phyloP scores from a whole-genome alignment of 768 basidiomycete genomes.

The Boletus subcaerulescens region DNA sequence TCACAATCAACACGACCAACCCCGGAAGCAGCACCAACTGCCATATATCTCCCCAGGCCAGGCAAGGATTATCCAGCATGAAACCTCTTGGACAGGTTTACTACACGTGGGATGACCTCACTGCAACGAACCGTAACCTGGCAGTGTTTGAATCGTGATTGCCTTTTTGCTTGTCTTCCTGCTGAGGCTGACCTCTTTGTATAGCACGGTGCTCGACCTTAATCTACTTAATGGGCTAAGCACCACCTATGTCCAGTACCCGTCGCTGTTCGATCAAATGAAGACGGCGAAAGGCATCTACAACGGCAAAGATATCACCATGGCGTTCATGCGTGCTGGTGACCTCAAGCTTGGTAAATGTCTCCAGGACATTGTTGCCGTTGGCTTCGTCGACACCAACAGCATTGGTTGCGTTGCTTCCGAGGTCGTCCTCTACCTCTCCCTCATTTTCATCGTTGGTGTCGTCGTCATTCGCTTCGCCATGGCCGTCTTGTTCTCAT shows the following conservation, averaged over 20 bases:
- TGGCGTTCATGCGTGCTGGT: constrained; percentile 71
- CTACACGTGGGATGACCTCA: constrained; percentile 88
- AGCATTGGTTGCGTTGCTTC: constrained; percentile 97
- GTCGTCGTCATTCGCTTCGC: constrained; percentile 92
- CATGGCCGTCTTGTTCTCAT: constrained; percentile 96
- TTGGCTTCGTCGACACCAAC: constrained; percentile 93
- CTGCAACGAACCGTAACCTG: constrained; percentile 65
- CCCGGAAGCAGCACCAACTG: constrained; percentile 69
- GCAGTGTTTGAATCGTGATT: constrained; percentile 91
- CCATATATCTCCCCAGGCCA: constrained; percentile 58
- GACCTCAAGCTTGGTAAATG: constrained; percentile 72
- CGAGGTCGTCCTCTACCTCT: constrained; percentile 89
- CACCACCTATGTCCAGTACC: constrained; percentile 76
- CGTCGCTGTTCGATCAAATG: constrained; percentile 77
- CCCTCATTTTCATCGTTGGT: constrained; percentile 95
- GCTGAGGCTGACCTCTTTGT: constrained; percentile 5
- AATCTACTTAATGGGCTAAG: constrained; percentile 83
- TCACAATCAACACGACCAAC: constrained; percentile 59
- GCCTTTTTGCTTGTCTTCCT: background rate
- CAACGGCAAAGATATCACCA: constrained; percentile 84
- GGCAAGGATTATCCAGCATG: constrained; percentile 48
- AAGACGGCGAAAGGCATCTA: constrained; percentile 66
- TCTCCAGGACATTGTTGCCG: constrained; percentile 78
- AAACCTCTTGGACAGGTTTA: constrained; percentile 80
- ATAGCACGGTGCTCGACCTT: constrained; percentile 86